Conservation (phyloP, 2,329 filamentous ascomycete genomes). For the Fusarium concolor region DNA sequence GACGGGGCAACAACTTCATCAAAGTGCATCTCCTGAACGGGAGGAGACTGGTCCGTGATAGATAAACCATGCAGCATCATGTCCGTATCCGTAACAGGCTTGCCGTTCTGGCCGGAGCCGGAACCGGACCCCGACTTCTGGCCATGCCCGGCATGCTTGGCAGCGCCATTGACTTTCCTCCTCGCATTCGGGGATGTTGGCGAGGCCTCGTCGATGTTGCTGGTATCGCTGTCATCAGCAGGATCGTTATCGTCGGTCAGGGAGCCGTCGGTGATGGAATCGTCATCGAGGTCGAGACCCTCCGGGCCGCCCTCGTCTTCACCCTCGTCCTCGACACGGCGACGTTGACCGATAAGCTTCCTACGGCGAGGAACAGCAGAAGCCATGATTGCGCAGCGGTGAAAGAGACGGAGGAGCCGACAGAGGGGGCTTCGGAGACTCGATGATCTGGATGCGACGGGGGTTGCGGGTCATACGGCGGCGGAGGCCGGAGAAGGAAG, state of each 20-base stretch:
- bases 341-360: constrained; percentile 74
- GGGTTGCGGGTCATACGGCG: constrained; percentile 47
- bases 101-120: constrained; percentile 50
- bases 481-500: constrained; percentile 31
- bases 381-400: constrained; percentile 50
- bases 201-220: constrained; percentile 68
- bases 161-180: constrained; percentile 58
- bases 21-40: constrained; percentile 60
- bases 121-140: constrained; percentile 52
- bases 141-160: constrained; percentile 50
- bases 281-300: constrained; percentile 70
- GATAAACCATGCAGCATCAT: constrained; percentile 68
- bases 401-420: constrained; percentile 46
- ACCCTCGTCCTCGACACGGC: constrained; percentile 76
- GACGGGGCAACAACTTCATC: constrained; percentile 56
- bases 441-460: constrained; percentile 43
- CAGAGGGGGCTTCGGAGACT: constrained; percentile 48
- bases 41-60: constrained; percentile 56
- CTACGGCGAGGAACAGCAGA: constrained; percentile 64
- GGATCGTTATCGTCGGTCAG: constrained; percentile 71
- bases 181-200: constrained; percentile 59
- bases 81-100: constrained; percentile 64
- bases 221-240: constrained; percentile 72
- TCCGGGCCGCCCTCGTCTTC: constrained; percentile 73
- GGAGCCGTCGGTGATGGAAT: constrained; percentile 74